Base-by-base conservation (phyloP, 805 yeast genomes). In the Debaryomyces tyrocola region DNA sequence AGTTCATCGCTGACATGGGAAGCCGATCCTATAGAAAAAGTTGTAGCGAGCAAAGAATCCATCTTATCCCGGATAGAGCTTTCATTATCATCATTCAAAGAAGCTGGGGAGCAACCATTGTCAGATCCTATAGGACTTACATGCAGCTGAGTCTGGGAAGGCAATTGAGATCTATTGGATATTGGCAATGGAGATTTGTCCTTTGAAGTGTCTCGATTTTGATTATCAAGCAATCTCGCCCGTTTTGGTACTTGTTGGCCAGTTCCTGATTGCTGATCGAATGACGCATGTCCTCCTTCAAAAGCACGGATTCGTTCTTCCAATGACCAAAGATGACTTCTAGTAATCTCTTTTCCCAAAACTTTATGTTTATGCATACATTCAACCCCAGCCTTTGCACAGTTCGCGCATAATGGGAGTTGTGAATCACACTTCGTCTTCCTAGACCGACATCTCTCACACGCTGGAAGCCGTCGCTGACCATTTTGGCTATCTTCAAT, bases 321-420 rank as follows among this genome's bases (percentile, higher is more conserved):
- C 20, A 33, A 17, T 10, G 37, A 29, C 33, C 38, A 41, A 27
- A 45, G 33, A 47, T 33, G 45, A 17, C 42, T 35, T 40, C 51
- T 34, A 5, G 46, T 45, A 8, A 47, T 38, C 17, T 28, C 33
- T 20, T 35, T 39, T 1, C 51, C 49, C 37, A 47, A 40, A 3
- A 47, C 46, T 33, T 47, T 47, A 27, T 47, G 51, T 33, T 28
- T 20, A 38, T 50, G 44, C 47, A 64, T 55, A 43, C 70, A 66
- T 40, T 61, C 67, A 3, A 55, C 62, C 12, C 57, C 58, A 3
- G 63, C 55, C 36, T 60, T 60, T 36, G 56, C 53, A 42, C 70
- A 66, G 37, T 59, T 60, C 35, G 59, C 50, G 35, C 69, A 63
- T 7, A 33, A 27, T 4, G 69, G 69, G 24, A 48, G 33, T n/a